Base-by-base conservation (phyloP, 2,329 filamentous ascomycete species). In the Aspergillus pseudonomiae region DNA sequence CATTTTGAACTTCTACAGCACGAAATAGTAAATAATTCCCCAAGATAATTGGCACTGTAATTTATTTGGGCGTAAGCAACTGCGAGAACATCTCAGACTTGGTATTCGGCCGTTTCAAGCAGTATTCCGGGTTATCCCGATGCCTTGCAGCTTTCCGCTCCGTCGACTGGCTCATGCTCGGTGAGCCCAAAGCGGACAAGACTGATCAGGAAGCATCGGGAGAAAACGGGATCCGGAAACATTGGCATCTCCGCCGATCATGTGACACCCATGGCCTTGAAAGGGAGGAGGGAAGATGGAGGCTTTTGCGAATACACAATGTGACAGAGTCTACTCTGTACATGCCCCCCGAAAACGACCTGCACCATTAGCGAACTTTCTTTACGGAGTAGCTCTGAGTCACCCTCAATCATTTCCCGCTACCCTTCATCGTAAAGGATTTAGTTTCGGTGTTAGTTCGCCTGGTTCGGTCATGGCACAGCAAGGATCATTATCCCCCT, bases 111-210 rank as follows among this genome's bases (percentile, higher is more conserved):
- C 57, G 64, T 57, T 63, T 36, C 59, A 28, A 39, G 24, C 52
- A 21, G 21, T 46, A 28, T 53, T 43, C 71, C 71, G 67, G 36
- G 54, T 65, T 65, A 52, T 30, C 62, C 73, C 73, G 72, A 73
- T 4, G 6, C 2, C 30, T 64, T 64, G 56, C 59, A 63, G 63
- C 57, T 50, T 61, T 62, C 65, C 66, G 65, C 67, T 62, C 63
- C 39, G 58, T 63, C 50, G 50, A 59, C 50, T 34, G 57, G 36
- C 36, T 54, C 57, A 58, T 41, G 53, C 57, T 59, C 74, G 74
- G 74, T 76, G 74, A 75, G 69, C 73, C 72, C 46, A 73, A 76
- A 73, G 67, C 63, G 69, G 73, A 67, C 72, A 74, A 70, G 70
- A 56, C 54, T 59, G 61, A 56, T 60, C 32, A 56, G 58, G 58